Evolutionary conservation across 108 stramenopile genomes (phyloP), one percentile per base, ranked within the genome.

Genomic region (Stephanodiscus triporus): DNA sequence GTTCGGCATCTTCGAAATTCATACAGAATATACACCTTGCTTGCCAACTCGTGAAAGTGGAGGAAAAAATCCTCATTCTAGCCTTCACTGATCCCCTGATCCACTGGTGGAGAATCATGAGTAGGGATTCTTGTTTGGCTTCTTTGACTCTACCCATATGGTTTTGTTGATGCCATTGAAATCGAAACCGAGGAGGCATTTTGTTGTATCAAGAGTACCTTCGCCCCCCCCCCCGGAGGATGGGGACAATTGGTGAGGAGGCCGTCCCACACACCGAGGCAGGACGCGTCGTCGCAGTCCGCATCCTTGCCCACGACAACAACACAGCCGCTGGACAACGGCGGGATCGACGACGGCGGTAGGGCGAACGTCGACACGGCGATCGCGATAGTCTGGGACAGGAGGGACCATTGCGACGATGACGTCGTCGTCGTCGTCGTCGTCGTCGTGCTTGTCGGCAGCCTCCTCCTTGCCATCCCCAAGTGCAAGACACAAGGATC

Each of bases 251-350:
- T 87, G 17, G 92, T 90, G 23, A 93, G 55, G 1, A 93, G 53
- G 57, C 92, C 92, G 80, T 93, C 92, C 92, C 92, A 93, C 4
- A 93, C 89, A n/a, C 92, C 92, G 0, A 93, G 78, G 63, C 92
- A 93, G 9, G 64, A 70, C 3, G 75, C 32, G 57, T 91, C 85
- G 27, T 91, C 84, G 80, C 92, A 93, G 38, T 75, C 62, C 2
- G 77, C 78, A 71, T 91, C 92, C 72, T 93, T 93, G 16, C 92
- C 92, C 9, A 93, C 75, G 20, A 20, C 3, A 36, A 20, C 37
- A 53, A 24, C 22, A 16, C 27, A 30, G 45, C 26, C 14, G 45
- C 40, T 7, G 6, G 9, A 24, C 43, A 4, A 29, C n/a, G 50
- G 22, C 22, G 32, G 47, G 49, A 9, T 2, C 32, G 27, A 26